Evolutionary conservation across 1,284 basidiomycete species (phyloP), one percentile per base, ranked within the genome.

Genomic region (Ceratobasidium sp.): DNA sequence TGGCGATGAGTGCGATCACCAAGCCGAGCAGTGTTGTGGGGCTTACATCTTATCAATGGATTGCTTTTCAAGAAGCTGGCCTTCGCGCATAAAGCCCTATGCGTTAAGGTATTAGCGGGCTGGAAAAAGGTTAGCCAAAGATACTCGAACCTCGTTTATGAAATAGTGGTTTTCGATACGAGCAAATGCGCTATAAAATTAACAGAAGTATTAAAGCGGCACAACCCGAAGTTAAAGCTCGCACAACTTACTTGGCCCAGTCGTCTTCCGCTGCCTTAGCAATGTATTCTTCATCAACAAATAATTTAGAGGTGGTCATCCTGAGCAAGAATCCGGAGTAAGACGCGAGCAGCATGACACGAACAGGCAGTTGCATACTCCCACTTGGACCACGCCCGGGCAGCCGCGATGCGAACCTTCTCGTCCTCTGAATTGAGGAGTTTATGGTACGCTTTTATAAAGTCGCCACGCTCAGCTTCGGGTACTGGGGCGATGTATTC

Each of bases 121-220:
- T 11, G 23, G 33, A 36, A 7, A 58, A 36, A 60, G 49, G 16
- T 30, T 36, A 63, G 53, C 58, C 60, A 58, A 23, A 1, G 28
- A 42, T 5, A 78, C n/a, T 14, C 83, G 62, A 72, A 89, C 88
- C 53, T 86, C 85, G 77, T 94, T 92, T 63, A 94, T 83, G 78
- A 97, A 96, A 80, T 92, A 98, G 78, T 97, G 95, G 77, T 94
- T 93, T 82, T 97, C 95, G 74, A 97, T 96, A 56, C 89, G 83
- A 4, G 95, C 93, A 79, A 95, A 96, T 1, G 92, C 91, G 77
- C 91, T 94, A 75, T 4, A 23, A 21, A 38, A 63, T 49, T 53
- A 70, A 53, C 44, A 23, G 8, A 48, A 21, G 3, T 61, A n/a
- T 42, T 9, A 62, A 16, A 56, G 16, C 23, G 51, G 42, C 66